phyloP scores from a whole-genome alignment of 352 stramenopile species.

The Pythium pyrilobum region DNA sequence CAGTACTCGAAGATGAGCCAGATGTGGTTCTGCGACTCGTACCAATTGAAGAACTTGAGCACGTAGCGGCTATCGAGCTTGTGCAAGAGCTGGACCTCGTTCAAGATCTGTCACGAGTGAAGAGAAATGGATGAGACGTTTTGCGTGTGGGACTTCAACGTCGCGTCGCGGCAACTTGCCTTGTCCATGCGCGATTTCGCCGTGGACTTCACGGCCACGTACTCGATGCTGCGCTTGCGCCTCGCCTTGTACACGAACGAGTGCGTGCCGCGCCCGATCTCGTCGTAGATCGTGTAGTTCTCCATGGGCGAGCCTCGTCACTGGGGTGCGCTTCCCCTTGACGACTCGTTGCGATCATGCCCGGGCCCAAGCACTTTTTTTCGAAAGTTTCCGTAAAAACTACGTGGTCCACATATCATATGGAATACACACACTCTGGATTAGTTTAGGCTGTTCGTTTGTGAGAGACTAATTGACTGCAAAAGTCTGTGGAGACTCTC shows the following conservation, averaged over 20 bases:
- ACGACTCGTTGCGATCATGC: not conserved
- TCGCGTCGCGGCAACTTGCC: too few species aligned
- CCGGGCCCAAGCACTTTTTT: not conserved
- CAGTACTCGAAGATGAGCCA: conserved; percentile 95
- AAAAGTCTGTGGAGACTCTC: too few species aligned
- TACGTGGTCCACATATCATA: not conserved
- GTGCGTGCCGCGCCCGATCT: conserved; percentile 88
- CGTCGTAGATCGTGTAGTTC: conserved; percentile 94
- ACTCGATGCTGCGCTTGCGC: conserved; percentile 91
- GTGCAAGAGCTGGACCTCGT: conserved; percentile 87
- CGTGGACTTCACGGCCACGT: conserved; percentile 92
- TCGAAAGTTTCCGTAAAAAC: not conserved
- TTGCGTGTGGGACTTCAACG: too few species aligned
- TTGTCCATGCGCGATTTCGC: conserved; percentile 91
- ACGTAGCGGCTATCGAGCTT: conserved; percentile 81
- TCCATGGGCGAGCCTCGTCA: too few species aligned
- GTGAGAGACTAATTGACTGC: too few species aligned
- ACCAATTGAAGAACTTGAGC: conserved; percentile 94
- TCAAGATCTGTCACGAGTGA: conserved; percentile 76
- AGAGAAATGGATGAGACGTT: too few species aligned
- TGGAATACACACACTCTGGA: not conserved
- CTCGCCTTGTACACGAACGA: conserved; percentile 92
- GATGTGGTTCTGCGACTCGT: conserved; percentile 94
- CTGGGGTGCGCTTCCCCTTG: not conserved
- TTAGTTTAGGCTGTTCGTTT: not conserved